Evolutionary conservation across 2,329 filamentous ascomycete genomes (phyloP).

Genomic region (Penicillium sp.): DNA sequence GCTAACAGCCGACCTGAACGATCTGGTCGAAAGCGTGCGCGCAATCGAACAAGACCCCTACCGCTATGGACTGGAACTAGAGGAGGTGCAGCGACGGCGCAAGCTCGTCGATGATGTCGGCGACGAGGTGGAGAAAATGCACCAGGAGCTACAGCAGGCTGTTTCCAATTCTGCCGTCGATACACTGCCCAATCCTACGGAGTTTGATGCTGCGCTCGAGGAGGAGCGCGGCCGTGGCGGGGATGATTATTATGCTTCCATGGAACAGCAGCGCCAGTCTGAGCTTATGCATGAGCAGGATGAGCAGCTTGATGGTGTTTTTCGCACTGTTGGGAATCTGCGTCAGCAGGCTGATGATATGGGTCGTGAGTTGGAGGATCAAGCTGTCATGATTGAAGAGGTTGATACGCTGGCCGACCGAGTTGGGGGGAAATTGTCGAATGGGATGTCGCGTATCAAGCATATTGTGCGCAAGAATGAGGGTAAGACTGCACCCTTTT

Average conservation of each 20-base stretch:
- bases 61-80: slow-evolving; percentile 77
- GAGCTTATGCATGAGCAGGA: slow-evolving; percentile 96
- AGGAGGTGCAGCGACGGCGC: slow-evolving; percentile 78
- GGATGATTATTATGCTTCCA: slow-evolving; percentile 70
- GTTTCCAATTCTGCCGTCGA: slow-evolving; percentile 43
- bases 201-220: slow-evolving; percentile 50
- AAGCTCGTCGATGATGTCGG: slow-evolving; percentile 86
- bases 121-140: slow-evolving; percentile 85
- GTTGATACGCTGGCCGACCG: slow-evolving; percentile 83
- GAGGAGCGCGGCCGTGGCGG: slow-evolving; percentile 42
- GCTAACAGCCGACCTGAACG: slow-evolving; percentile 79
- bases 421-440: slow-evolving; percentile 81
- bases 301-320: slow-evolving; percentile 86
- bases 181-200: slow-evolving; percentile 60
- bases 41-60: slow-evolving; percentile 86
- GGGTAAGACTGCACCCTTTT: slow-evolving; percentile 56
- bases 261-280: slow-evolving; percentile 87
- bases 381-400: slow-evolving; percentile 81
- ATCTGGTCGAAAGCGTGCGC: slow-evolving; percentile 81
- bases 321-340: slow-evolving; percentile 87
- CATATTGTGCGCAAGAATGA: slow-evolving; percentile 87
- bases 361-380: slow-evolving; percentile 94
- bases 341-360: slow-evolving; percentile 90
- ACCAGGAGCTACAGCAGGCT: slow-evolving; percentile 69
- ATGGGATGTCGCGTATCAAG: slow-evolving; percentile 80